These are phyloP conservation scores for Macadamia tetraphylla DNA, from an alignment of 164 flowering plant species.

Conservation along the genomic window DNA sequence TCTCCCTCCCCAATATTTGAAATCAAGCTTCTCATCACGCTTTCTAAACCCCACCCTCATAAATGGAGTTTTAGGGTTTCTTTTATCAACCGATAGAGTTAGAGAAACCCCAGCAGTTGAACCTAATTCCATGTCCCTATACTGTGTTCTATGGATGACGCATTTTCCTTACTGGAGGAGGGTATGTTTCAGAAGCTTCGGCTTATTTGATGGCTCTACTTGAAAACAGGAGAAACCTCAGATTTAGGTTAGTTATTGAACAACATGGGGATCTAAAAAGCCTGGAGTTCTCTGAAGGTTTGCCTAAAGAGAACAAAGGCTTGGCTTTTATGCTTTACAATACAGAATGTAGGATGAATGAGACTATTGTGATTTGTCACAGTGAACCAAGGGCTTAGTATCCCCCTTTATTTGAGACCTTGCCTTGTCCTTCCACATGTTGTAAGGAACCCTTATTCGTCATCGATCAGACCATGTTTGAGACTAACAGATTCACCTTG, in stretches of 20 bases:
- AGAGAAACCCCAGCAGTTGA: slow-evolving; percentile 10
- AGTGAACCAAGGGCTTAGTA: slow-evolving; percentile 91
- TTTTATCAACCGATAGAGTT: slow-evolving; percentile 13
- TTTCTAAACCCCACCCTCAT: slow-evolving; percentile 22
- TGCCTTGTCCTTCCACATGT: slow-evolving; percentile 64
- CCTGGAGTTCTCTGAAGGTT: slow-evolving; percentile 64
- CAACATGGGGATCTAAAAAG: slow-evolving; percentile 63
- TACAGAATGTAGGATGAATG: slow-evolving; percentile 41
- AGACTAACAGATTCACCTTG: slow-evolving; percentile 56
- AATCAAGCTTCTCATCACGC: slow-evolving; percentile 10
- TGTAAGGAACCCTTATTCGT: slow-evolving; percentile 38
- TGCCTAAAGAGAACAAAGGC: slow-evolving; percentile 31
- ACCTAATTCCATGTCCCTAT: slow-evolving; percentile 17
- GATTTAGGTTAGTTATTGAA: slow-evolving; percentile 45
- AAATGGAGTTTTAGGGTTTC: slow-evolving; percentile 15
- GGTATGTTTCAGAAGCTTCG: slow-evolving; percentile 88
- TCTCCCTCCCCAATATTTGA: neutral
- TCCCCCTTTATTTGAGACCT: slow-evolving; percentile 65
- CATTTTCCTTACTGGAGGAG: slow-evolving; percentile 81
- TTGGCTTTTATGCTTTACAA: slow-evolving; percentile 47
- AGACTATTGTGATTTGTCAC: slow-evolving; percentile 67
- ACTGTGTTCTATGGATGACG: slow-evolving; percentile 78
- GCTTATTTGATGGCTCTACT: slow-evolving; percentile 56
- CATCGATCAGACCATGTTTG: slow-evolving; percentile 82
- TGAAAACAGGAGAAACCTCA: slow-evolving; percentile 18